A percentile compares a stretch with the other conserved stretches of the same genome.
phyloP scores from a whole-genome alignment of 305 asterid species.

The Ajuga reptans region DNA sequence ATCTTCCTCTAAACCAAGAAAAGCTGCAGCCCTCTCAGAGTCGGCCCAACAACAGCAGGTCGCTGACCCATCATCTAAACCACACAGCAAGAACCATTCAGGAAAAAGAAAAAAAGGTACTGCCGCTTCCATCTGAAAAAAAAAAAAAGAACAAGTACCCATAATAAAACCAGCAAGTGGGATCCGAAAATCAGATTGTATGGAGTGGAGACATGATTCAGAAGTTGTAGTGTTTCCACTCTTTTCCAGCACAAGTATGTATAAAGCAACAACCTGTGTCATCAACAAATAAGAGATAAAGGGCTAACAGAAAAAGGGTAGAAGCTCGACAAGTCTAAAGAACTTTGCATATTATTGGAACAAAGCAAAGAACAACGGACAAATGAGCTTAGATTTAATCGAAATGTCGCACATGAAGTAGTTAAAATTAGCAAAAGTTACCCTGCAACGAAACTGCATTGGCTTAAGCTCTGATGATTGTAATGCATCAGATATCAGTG shows the following conservation, averaged over 20 bases:
- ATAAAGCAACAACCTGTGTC: constrained; percentile 61
- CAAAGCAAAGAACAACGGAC: background rate
- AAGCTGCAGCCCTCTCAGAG: constrained; percentile 48
- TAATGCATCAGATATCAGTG: constrained; percentile 49
- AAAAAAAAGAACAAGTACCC: constrained; percentile 40
- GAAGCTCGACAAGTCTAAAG: background rate
- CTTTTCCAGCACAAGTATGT: constrained; percentile 52
- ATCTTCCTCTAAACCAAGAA: constrained; percentile 47
- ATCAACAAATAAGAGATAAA: constrained; percentile 3
- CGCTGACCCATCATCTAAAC: constrained; percentile 70
- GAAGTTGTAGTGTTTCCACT: constrained; percentile 20
- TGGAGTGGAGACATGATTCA: constrained; percentile 27
- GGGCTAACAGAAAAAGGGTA: background rate
- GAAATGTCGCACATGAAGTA: background rate
- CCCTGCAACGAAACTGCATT: constrained; percentile 71
- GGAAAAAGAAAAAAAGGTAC: background rate
- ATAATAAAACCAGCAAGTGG: constrained; percentile 74
- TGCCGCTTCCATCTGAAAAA: no score
- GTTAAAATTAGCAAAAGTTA: no score
- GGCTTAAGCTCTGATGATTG: constrained; percentile 36
- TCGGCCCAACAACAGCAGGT: constrained; percentile 78
- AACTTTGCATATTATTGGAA: constrained; percentile 9
- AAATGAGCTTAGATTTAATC: background rate
- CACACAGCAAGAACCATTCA: constrained; percentile 10
- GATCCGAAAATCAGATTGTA: constrained; percentile 32